These are phyloP conservation scores for Hanseniaspora lindneri DNA, from an alignment of 805 yeast genomes.

Conservation along the genomic window DNA sequence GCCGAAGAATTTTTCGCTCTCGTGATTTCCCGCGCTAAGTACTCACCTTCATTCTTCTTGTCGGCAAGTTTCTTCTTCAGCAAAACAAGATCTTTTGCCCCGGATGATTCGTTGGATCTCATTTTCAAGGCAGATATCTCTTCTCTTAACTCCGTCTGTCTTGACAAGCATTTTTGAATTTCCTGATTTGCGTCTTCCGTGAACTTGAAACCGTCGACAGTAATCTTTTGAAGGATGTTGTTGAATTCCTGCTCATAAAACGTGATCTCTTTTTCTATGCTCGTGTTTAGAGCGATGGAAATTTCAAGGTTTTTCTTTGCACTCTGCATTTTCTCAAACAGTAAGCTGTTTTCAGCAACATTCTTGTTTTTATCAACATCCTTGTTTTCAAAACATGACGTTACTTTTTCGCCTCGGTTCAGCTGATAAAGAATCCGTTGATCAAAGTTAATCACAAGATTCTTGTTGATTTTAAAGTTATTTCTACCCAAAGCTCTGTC, in stretches of 20 bases:
- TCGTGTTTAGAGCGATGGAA: neutral
- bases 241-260: conserved; percentile 34
- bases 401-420: too few species aligned
- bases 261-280: neutral
- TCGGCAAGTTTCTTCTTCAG: conserved; percentile 35
- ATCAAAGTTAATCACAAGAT: conserved; percentile 8
- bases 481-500: neutral
- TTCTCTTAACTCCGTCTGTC: conserved; percentile 23
- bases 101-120: conserved; percentile 19
- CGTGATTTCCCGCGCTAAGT: conserved; percentile 47
- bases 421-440: conserved; percentile 8
- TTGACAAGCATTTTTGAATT: conserved; percentile 24
- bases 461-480: neutral
- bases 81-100: neutral
- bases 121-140: conserved; percentile 20
- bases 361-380: neutral
- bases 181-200: conserved; percentile 5
- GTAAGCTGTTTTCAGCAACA: neutral
- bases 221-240: conserved; percentile 36
- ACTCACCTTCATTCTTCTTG: conserved; percentile 46
- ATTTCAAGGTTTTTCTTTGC: neutral
- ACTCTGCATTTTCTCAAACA: conserved; percentile 1
- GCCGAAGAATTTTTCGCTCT: conserved; percentile 40
- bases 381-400: neutral
- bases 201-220: neutral